Conservation (phyloP, 225 moss, liverwort and hornwort species). For the Neckera pumila region DNA sequence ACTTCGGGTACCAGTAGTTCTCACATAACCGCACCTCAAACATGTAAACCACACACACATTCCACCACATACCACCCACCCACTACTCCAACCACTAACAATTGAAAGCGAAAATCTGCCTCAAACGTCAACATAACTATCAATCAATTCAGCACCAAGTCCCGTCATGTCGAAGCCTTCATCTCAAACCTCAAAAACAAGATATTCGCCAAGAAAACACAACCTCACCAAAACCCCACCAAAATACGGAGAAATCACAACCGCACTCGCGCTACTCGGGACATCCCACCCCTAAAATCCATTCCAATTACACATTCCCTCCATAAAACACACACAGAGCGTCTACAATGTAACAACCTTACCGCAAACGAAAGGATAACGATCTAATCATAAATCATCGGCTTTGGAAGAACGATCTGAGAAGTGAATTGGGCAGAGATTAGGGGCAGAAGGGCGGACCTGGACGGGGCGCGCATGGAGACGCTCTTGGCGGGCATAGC, state of each 20-base stretch:
- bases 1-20: too few species aligned
- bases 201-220: neutral
- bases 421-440: neutral
- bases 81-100: neutral
- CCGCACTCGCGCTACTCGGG: neutral
- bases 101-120: neutral
- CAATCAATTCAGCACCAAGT: neutral
- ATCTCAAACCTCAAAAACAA: neutral
- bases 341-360: too few species aligned
- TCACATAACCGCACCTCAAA: too few species aligned
- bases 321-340: neutral
- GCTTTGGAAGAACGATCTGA: neutral
- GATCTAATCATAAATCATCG: neutral
- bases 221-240: neutral
- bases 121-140: neutral
- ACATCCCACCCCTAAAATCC: neutral
- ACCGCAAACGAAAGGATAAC: too few species aligned
- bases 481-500: constrained; percentile 43
- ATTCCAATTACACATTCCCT: neutral
- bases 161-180: neutral
- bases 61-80: neutral
- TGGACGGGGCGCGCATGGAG: constrained; percentile 41
- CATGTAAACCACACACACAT: neutral
- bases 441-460: neutral
- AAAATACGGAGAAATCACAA: neutral